phyloP scores from a whole-genome alignment of 176 grass and related monocot genomes.

The Ensete glaucum region DNA sequence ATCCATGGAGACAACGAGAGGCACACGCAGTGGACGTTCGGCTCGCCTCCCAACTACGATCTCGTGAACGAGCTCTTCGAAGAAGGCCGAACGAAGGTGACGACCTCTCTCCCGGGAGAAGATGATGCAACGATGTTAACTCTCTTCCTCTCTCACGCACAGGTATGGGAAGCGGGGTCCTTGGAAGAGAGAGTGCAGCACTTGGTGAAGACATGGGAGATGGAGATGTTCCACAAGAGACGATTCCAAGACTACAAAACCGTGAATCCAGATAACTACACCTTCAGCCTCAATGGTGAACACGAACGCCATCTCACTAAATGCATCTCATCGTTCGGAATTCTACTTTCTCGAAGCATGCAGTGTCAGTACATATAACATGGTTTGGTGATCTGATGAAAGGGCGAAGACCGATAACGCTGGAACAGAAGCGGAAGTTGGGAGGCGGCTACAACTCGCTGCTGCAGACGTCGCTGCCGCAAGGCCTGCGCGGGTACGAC shows the following conservation, averaged over 20 bases:
- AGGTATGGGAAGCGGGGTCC: slow-evolving; percentile 18
- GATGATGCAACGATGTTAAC: no score
- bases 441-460: slow-evolving; percentile 28
- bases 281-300: slow-evolving; percentile 21
- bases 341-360: no score
- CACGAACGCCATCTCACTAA: no score
- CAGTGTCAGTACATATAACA: no score
- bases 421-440: slow-evolving; percentile 11
- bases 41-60: slow-evolving; percentile 18
- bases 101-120: no score
- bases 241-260: slow-evolving; percentile 16
- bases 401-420: slow-evolving; percentile 9
- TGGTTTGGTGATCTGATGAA: not conserved
- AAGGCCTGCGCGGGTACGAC: slow-evolving; percentile 19
- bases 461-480: slow-evolving; percentile 31
- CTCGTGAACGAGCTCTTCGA: slow-evolving; percentile 18
- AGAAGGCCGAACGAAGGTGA: slow-evolving; percentile 19
- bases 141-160: no score
- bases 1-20: slow-evolving; percentile 11
- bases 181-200: slow-evolving; percentile 20
- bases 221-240: slow-evolving; percentile 25
- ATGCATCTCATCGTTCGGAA: no score
- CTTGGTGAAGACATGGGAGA: slow-evolving; percentile 21
- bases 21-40: slow-evolving; percentile 6
- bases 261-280: slow-evolving; percentile 1